Percentiles rank a stretch among this genome's conserved stretches.
phyloP scores from a whole-genome alignment of 345 rosid species.

The Sonneratia alba region DNA sequence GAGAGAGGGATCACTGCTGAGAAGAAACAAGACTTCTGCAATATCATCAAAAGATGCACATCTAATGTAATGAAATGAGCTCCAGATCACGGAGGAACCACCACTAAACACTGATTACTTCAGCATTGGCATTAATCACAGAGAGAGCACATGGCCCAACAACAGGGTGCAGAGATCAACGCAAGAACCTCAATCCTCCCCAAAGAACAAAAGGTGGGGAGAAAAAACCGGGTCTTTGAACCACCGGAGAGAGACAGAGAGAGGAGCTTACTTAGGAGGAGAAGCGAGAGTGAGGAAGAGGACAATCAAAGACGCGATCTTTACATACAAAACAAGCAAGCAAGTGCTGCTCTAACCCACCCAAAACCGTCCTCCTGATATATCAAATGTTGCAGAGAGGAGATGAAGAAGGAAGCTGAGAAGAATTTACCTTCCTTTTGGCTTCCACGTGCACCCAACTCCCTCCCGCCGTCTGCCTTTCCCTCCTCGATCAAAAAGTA shows the following conservation, averaged over 20 bases:
- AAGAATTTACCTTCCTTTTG: background rate
- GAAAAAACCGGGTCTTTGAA: background rate
- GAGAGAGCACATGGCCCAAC: background rate
- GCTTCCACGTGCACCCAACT: background rate
- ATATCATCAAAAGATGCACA: background rate
- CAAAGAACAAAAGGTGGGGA: background rate
- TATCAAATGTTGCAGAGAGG: background rate
- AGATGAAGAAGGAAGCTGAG: background rate
- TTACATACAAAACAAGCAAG: background rate
- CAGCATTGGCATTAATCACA: background rate
- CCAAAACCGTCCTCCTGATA: background rate
- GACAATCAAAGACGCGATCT: background rate
- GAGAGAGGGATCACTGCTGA: background rate
- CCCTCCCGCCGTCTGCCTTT: background rate
- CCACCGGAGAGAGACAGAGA: background rate
- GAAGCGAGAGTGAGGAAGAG: background rate
- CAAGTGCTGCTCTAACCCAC: background rate
- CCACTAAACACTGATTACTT: background rate
- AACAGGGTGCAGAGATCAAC: background rate
- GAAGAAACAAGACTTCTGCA: background rate
- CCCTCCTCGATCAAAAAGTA: conserved; percentile 1
- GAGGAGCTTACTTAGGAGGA: background rate
- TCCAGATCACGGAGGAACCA: background rate
- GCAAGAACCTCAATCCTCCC: background rate
- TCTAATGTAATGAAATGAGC: background rate